Conservation (phyloP, 2,329 filamentous ascomycete species). For the Nemania sp. region DNA sequence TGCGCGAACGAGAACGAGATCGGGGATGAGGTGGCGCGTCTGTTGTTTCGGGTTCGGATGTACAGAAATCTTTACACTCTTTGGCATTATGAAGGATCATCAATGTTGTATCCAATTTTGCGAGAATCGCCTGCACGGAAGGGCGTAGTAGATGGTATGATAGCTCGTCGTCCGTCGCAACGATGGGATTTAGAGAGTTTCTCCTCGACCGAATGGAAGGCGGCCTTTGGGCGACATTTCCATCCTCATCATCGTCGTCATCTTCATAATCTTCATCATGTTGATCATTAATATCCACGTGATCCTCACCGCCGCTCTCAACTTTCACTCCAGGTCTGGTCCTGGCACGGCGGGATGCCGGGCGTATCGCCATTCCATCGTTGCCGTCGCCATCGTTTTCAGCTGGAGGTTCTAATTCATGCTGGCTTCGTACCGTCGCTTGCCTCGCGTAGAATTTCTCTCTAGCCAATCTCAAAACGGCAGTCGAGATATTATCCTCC, state of each 20-base stretch:
- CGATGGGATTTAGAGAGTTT: constrained; percentile 49
- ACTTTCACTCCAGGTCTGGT: constrained; percentile 23
- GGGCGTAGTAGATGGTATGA: constrained; percentile 69
- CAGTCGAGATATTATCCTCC: constrained; percentile 70
- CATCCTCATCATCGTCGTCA: neutral
- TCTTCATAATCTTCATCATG: constrained; percentile 28
- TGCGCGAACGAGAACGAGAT: constrained; percentile 23
- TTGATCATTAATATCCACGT: no score
- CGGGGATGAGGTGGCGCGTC: constrained; percentile 21
- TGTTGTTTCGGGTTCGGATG: constrained; percentile 36
- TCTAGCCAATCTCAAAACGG: constrained; percentile 69
- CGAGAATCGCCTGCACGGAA: constrained; percentile 69
- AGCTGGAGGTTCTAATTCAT: neutral
- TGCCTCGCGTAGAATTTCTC: constrained; percentile 56
- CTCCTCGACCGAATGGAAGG: constrained; percentile 3
- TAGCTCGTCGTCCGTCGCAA: constrained; percentile 71
- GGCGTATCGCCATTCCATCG: constrained; percentile 24
- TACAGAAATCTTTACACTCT: constrained; percentile 49
- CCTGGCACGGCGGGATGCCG: constrained; percentile 13
- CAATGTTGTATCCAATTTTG: constrained; percentile 70
- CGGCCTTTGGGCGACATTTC: neutral
- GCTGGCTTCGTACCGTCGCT: constrained; percentile 39
- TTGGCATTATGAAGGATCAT: constrained; percentile 70
- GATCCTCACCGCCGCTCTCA: constrained; percentile 25
- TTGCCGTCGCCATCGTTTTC: constrained; percentile 15